These are phyloP conservation scores for Daldinia decipiens DNA, from an alignment of 495 filamentous ascomycete genomes.

Conservation along the genomic window DNA sequence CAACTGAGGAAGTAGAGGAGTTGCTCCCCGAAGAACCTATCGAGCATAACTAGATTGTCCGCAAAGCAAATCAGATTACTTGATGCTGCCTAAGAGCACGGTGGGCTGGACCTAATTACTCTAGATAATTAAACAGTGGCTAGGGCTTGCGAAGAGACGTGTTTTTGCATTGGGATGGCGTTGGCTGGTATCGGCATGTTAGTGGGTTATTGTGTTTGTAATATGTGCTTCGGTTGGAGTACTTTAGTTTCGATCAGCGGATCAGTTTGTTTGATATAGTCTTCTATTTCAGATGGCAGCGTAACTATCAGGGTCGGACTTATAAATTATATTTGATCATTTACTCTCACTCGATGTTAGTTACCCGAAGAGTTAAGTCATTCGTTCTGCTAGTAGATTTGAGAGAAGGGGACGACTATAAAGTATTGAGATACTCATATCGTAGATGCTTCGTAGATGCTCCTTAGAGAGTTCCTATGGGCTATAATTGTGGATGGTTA, in stretches of 20 bases:
- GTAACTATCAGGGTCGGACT: neutral
- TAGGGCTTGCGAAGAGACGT: neutral
- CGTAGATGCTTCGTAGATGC: no score
- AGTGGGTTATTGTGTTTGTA: conserved; percentile 4
- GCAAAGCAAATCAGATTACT: neutral
- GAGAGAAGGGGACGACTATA: no score
- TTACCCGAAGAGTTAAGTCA: no score
- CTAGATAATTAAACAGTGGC: neutral
- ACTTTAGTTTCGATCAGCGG: conserved; percentile 1
- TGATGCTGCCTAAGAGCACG: neutral
- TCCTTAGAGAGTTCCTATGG: no score
- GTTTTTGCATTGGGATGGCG: conserved; percentile 43
- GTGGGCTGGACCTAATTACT: neutral
- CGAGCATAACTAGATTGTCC: conserved; percentile 67
- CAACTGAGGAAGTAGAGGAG: conserved; percentile 69
- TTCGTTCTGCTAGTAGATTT: no score
- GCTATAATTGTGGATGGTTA: no score
- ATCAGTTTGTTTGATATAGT: conserved; percentile 11
- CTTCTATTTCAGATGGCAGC: neutral
- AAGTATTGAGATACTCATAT: no score
- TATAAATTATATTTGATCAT: neutral
- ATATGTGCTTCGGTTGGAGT: conserved; percentile 14
- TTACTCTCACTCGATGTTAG: neutral
- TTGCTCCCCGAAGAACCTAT: conserved; percentile 87
- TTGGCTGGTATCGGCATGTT: conserved; percentile 14